Base-by-base conservation (phyloP, 176 grass and related monocot genomes). In the Juncus effusus region DNA sequence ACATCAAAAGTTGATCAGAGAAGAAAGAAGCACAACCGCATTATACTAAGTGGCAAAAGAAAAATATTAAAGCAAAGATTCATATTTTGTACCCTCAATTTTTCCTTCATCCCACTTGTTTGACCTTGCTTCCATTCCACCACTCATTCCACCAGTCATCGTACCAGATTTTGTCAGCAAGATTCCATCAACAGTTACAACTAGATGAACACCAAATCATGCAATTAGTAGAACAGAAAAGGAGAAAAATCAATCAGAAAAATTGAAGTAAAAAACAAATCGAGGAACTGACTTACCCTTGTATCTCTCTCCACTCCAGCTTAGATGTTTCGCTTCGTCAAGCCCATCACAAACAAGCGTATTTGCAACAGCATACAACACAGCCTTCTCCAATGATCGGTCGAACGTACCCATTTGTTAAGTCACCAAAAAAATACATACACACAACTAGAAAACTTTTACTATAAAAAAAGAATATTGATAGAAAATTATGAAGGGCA, bases 101-200 rank as follows among this genome's bases (percentile, higher is more conserved):
- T 58, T 72, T 36, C 80, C 90, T 45, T 97, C 85, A 45, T 97
- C 93, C 93, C 93, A 97, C 74, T 97, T 97, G 79, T 97, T 97
- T 82, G 93, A 97, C 82, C 82, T 91, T 65, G 93, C 93, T 83
- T 91, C 93, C 93, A 97, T 97, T 79, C 88, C 88, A 72, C 93
- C 93, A 77, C 88, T 97, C 84, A 88, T 79, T 83, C 93, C 93
- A 82, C 93, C 93, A 60, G 93, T 97, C 93, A 97, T 97, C 3
- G 93, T 97, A 70, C 93, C 93, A 28, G 88, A 78, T 72, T 97
- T 97, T 10, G 93, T 97, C 62, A 97, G 75, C 59, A 97, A 85
- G 81, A 92, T 97, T 72, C 93, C 93, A 84, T 97, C 93, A 3
- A 80, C 79, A 41, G 93, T 97, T 16, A 97, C 93, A 63, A 97